Evolutionary conservation across 345 rosid species (phyloP), one percentile per base, ranked within the genome.

Genomic region (Mercurialis annua): DNA sequence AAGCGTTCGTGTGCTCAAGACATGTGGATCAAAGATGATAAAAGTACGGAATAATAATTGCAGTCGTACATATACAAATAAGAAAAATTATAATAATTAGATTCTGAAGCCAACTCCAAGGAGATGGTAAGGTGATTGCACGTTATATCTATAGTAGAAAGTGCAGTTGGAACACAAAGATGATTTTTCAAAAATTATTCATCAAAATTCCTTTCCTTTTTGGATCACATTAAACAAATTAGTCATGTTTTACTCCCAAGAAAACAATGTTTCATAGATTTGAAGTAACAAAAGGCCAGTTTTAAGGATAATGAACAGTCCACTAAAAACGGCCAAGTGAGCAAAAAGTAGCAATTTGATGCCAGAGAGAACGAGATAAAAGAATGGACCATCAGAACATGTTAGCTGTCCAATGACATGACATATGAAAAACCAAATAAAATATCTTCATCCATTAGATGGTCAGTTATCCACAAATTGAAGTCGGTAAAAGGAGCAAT

Each of bases 161-260:
- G 16, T 4, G 53, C 30, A 44, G 21, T 42, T 6, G 16, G 42
- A 38, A 55, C 15, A 66, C 40, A 38, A 27, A 12, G 11, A 65
- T 65, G 14, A 21, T 30, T n/a, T 57, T 65, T 20, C 50, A 33
- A 71, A 47, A 17, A 55, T 48, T 33, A 55, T 29, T 33, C 36
- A 33, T 10, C 34, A 23, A 46, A 5, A 24, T 30, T 24, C 53
- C 23, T 29, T 24, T 29, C 30, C 29, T 30, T 47, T 14, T 34
- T 14, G 1, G 30, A 30, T 31, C 29, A 26, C 29, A 40, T 8
- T 30, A 8, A 52, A 38, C 38, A 61, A 47, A 33, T 27, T 33
- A 48, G 27, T 4, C 50, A 36, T 23, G 24, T 11, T 16, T 44
- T 49, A 42, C 44, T 49, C n/a, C n/a, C 29, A 8, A 38, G 14